A percentile compares a stretch with the other conserved stretches of the same genome.
Conservation (phyloP, 2,329 filamentous ascomycete species). For the Fusarium floridanum region DNA sequence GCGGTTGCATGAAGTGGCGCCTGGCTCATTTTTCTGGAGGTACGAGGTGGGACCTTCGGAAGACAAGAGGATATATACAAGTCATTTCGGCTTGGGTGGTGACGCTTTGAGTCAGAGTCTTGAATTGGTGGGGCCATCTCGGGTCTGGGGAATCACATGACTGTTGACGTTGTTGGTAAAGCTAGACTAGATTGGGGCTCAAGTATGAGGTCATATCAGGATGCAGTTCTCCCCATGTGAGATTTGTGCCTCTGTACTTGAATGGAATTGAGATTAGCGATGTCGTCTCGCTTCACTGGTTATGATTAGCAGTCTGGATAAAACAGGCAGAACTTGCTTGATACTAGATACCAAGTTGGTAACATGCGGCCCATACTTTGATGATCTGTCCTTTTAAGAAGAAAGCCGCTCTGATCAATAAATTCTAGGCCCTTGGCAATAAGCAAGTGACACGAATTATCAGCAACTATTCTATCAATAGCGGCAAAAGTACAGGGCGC, state of each 20-base stretch:
- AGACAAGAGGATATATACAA: background rate
- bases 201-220: constrained; percentile 13
- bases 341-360: background rate
- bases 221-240: background rate
- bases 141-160: background rate
- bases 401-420: background rate
- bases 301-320: background rate
- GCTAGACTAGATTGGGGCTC: background rate
- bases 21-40: background rate
- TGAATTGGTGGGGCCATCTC: background rate
- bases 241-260: background rate
- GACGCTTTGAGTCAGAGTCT: background rate
- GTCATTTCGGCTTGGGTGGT: background rate
- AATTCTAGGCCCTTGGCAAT: background rate
- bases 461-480: background rate
- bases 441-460: background rate
- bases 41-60: too few species aligned
- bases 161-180: background rate
- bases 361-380: background rate
- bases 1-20: background rate
- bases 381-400: background rate
- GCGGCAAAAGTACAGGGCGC: background rate
- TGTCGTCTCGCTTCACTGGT: background rate
- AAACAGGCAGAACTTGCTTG: background rate
- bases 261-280: background rate